Percentiles rank a stretch among this genome's conserved stretches.
Conservation (phyloP, 2,329 filamentous ascomycete species). For the Zymoseptoria ardabiliae region DNA sequence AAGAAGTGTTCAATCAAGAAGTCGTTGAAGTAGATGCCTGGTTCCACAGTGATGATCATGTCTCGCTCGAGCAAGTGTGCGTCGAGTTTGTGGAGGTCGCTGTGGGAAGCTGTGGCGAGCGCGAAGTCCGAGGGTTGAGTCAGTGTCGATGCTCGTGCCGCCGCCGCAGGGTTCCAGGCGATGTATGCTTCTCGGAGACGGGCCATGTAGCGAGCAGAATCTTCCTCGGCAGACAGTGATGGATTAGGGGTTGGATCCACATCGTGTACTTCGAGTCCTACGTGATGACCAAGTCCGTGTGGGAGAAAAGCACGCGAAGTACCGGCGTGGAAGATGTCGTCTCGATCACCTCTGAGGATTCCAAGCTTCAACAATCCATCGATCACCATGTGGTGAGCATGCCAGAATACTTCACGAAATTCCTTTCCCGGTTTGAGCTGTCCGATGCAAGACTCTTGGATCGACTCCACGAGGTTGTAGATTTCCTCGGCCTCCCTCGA, state of each 20-base stretch:
- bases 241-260: conserved; percentile 28
- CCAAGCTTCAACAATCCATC: conserved; percentile 69
- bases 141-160: conserved; percentile 62
- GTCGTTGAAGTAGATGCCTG: conserved; percentile 72
- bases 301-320: conserved; percentile 42
- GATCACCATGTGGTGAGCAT: conserved; percentile 74
- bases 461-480: conserved; percentile 71
- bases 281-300: conserved; percentile 44
- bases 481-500: conserved; percentile 62
- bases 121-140: not conserved
- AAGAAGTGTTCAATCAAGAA: conserved; percentile 61
- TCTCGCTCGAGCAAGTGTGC: conserved; percentile 44
- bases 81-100: conserved; percentile 3
- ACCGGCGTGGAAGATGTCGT: conserved; percentile 36
- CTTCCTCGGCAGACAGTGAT: conserved; percentile 1
- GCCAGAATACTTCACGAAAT: conserved; percentile 72
- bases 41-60: conserved; percentile 87
- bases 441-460: conserved; percentile 72
- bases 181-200: not conserved
- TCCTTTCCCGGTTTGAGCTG: conserved; percentile 65
- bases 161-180: conserved; percentile 54
- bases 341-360: conserved; percentile 57
- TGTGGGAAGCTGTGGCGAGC: not conserved
- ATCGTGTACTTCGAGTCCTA: conserved; percentile 46
- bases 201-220: not conserved